Conservation (phyloP, 2,329 filamentous ascomycete genomes). For the Cordyceps sp. region DNA sequence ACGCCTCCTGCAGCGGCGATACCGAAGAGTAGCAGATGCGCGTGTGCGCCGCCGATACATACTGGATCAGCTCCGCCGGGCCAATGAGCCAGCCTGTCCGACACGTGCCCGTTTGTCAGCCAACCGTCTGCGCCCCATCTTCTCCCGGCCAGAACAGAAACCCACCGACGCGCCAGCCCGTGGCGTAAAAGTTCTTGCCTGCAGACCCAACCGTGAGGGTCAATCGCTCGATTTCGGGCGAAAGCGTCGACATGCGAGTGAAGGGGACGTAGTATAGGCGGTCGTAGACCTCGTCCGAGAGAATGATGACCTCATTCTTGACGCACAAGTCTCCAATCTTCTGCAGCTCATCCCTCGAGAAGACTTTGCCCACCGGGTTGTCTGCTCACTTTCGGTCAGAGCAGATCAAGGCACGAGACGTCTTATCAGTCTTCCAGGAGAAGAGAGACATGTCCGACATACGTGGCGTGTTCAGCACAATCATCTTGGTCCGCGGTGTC, state of each 20-base stretch:
- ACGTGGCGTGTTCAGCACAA: conserved; percentile 68
- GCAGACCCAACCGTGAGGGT: conserved; percentile 91
- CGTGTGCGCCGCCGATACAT: conserved; percentile 84
- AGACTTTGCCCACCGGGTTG: conserved; percentile 95
- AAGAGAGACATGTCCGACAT: conserved; percentile 3
- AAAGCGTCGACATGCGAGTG: conserved; percentile 79
- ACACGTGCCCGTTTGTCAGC: background rate
- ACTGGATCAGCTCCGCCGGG: conserved; percentile 72
- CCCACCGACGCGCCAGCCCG: conserved; percentile 74
- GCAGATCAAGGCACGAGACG: no score
- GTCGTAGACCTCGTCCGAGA: conserved; percentile 90
- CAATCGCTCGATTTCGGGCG: conserved; percentile 71
- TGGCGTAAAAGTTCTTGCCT: conserved; percentile 97
- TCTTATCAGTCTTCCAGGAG: background rate
- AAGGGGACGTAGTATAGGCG: conserved; percentile 91
- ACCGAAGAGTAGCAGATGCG: conserved; percentile 93
- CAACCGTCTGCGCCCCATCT: no score
- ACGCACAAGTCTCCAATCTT: conserved; percentile 78
- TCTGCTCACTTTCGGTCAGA: no score
- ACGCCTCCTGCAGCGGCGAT: conserved; percentile 85
- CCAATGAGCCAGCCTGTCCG: conserved; percentile 77
- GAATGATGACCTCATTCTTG: conserved; percentile 84
- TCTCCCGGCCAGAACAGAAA: conserved; percentile 2
- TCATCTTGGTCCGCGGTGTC: conserved; percentile 83
- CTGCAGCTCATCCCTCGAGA: conserved; percentile 66